Evolutionary conservation across 2,329 filamentous ascomycete species (phyloP).

Genomic region (Phaeosphaeria sp.): DNA sequence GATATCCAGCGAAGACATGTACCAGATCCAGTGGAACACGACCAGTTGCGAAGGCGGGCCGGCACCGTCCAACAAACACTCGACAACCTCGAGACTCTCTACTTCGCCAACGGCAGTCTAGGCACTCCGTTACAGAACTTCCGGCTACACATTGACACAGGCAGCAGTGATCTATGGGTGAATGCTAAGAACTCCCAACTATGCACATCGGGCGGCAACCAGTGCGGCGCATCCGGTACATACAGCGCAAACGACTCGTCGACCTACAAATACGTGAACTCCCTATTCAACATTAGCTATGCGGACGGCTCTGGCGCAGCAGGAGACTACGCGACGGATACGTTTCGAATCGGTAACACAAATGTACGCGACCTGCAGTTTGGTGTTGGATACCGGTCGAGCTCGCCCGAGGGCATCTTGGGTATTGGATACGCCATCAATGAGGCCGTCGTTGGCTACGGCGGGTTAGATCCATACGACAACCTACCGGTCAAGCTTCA

Average conservation of each 20-base stretch:
- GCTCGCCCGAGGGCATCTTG: constrained; percentile 72
- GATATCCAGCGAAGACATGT: constrained; percentile 59
- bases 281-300: constrained; percentile 86
- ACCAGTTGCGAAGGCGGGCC: constrained; percentile 52
- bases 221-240: constrained; percentile 69
- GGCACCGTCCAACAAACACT: constrained; percentile 56
- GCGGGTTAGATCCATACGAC: constrained; percentile 57
- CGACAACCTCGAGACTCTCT: constrained; percentile 66
- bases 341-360: constrained; percentile 64
- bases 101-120: constrained; percentile 64
- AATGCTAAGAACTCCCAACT: constrained; percentile 69
- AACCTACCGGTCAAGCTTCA: constrained; percentile 72
- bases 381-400: constrained; percentile 72
- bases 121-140: constrained; percentile 65
- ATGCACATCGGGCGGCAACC: constrained; percentile 59
- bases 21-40: constrained; percentile 54
- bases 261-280: constrained; percentile 75
- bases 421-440: constrained; percentile 84
- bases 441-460: constrained; percentile 74
- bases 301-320: constrained; percentile 78
- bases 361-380: constrained; percentile 69
- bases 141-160: constrained; percentile 67
- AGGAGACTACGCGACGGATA: constrained; percentile 84
- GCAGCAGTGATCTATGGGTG: constrained; percentile 69
- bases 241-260: constrained; percentile 76